Conservation (phyloP, 352 stramenopile species). For the Phytophthora kernoviae region DNA sequence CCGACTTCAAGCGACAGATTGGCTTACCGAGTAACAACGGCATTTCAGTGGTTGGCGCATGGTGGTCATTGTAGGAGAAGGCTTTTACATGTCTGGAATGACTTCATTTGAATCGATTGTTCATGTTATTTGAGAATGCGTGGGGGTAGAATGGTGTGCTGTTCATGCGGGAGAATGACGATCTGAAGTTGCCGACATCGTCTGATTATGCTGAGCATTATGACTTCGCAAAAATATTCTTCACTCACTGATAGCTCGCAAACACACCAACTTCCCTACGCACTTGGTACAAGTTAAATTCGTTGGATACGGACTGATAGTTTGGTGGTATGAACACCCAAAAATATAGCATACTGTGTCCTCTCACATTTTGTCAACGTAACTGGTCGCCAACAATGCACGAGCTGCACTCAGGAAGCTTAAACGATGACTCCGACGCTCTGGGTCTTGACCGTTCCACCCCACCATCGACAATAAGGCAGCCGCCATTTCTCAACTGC, state of each 20-base stretch:
- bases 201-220: conserved; percentile 41
- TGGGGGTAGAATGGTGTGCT: conserved; percentile 1
- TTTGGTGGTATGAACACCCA: background rate
- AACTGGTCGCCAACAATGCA: background rate
- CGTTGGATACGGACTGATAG: no score
- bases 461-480: conserved; percentile 3
- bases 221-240: conserved; percentile 28
- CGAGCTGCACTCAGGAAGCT: background rate
- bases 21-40: no score
- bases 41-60: no score
- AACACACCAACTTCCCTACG: background rate
- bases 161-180: conserved; percentile 27
- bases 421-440: background rate
- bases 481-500: conserved; percentile 5
- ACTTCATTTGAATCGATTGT: no score
- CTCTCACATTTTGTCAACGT: no score
- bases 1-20: no score
- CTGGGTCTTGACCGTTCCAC: background rate
- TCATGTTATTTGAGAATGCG: background rate
- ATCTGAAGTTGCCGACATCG: conserved; percentile 40
- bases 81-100: no score
- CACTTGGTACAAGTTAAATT: no score
- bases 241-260: conserved; percentile 21
- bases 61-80: no score
- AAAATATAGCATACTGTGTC: no score